A percentile compares a stretch with the other conserved stretches of the same genome.
These are phyloP conservation scores for Rhytidiadelphus loreus DNA, from an alignment of 225 moss, liverwort and hornwort species.

Conservation along the genomic window DNA sequence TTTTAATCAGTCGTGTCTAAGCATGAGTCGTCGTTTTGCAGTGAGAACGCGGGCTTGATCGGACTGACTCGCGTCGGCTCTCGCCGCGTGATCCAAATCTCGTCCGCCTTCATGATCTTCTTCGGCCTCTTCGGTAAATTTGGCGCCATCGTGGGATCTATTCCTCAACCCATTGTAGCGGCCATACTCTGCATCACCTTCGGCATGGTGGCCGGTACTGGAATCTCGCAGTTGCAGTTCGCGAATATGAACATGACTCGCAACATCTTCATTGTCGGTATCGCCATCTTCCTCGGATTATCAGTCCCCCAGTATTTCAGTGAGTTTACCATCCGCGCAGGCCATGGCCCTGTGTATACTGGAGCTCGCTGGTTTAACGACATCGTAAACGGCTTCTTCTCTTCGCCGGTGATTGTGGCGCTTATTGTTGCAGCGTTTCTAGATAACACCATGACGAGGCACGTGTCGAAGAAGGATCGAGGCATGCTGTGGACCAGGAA, in stretches of 20 bases:
- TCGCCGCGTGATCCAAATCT: constrained; percentile 56
- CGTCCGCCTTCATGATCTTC: constrained; percentile 50
- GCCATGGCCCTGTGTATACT: constrained; percentile 64
- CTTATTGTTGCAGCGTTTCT: constrained; percentile 47
- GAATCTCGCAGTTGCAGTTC: constrained; percentile 72
- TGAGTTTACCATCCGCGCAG: constrained; percentile 51
- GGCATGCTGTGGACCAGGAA: constrained; percentile 73
- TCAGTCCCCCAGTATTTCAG: constrained; percentile 84
- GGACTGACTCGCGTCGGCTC: constrained; percentile 68
- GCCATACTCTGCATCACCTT: constrained; percentile 63
- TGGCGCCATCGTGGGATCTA: constrained; percentile 46
- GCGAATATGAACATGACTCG: constrained; percentile 91
- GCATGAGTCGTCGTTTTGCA: neutral
- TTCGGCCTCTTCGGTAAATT: constrained; percentile 70
- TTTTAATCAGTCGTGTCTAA: too few species aligned
- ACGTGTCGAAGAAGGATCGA: constrained; percentile 61
- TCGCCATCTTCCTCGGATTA: constrained; percentile 76
- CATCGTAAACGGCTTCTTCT: constrained; percentile 72
- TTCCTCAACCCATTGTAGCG: constrained; percentile 57
- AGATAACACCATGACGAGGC: constrained; percentile 57
- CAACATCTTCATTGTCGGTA: constrained; percentile 77
- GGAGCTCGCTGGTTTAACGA: constrained; percentile 75
- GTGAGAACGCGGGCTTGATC: constrained; percentile 66
- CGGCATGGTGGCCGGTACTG: constrained; percentile 72
- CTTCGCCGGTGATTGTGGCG: constrained; percentile 54